Evolutionary conservation across 129 eudicot genomes (phyloP), one percentile per base, ranked within the genome.

Genomic region (Chrysanthemum lavandulifolium): DNA sequence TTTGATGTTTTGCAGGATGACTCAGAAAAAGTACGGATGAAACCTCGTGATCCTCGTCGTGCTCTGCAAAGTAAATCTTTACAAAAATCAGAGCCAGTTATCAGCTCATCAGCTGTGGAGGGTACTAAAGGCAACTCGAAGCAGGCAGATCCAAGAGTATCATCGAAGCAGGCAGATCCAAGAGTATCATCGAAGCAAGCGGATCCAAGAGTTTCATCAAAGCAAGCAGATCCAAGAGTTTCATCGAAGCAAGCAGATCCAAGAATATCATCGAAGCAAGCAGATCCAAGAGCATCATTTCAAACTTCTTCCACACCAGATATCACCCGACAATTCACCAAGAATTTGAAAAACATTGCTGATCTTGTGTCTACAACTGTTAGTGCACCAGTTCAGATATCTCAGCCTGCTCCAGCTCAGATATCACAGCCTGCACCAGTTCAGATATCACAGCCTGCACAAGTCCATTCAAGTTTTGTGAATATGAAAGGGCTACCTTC

Each of bases 11-110:
- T 79, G 79, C 91, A 88, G 93, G 97, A 94, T 51, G 96, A 86
- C 65, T 62, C 70, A 0, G 88, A 83, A 29, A 90, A 81, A 80
- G 78, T 84, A 71, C 96, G 94, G 29, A 95, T 95, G 99, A 95
- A 95, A 76, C 91, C 96, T 36, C 97, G 99, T 57, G 99, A 95
- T 66, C 99, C 99, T 66, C 97, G 99, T 10, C 99, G 99, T 63
- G 83, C 79, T 68, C 89, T 95, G 71, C 94, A 95, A 61, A 79
- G 55, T 53, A 88, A 65, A 36, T 13, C 80, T 8, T 50, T 72
- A 59, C 83, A 82, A 48, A 88, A 75, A 72, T 72, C 33, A 72
- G 78, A 74, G 61, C 31, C 83, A 16, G 67, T 78, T 60, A 60
- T 76, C 36, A 79, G 73, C 73, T 48, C 76, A 7, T 51, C 81